Evolutionary conservation across 2,329 filamentous ascomycete genomes (phyloP).

Genomic region (Xylaria sp.): DNA sequence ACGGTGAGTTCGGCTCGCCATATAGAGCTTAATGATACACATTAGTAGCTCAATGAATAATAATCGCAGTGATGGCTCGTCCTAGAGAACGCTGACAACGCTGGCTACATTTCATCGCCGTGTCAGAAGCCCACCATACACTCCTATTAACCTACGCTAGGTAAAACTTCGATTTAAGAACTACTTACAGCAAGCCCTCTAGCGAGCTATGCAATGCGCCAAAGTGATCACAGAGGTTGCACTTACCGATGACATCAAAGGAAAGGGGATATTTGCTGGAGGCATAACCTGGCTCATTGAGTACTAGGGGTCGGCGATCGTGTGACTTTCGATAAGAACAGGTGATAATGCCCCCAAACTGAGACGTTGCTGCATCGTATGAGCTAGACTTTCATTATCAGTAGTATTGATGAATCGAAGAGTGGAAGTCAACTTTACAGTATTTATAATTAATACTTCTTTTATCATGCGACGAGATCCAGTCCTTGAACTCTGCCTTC

Average conservation of each 20-base stretch:
- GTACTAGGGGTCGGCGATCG: neutral
- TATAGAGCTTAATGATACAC: too few relatives aligned
- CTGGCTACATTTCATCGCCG: too few relatives aligned
- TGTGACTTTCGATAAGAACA: neutral
- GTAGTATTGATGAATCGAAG: neutral
- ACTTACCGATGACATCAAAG: neutral
- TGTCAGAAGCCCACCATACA: too few relatives aligned
- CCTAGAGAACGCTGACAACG: too few relatives aligned
- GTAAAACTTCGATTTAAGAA: too few relatives aligned
- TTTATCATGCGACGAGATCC: neutral
- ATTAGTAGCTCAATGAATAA: too few relatives aligned
- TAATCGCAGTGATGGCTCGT: too few relatives aligned
- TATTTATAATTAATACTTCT: neutral
- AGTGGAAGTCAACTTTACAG: too few relatives aligned
- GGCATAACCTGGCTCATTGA: neutral
- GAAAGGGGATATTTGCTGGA: neutral
- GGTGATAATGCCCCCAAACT: neutral
- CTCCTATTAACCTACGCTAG: too few relatives aligned
- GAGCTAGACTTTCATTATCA: neutral
- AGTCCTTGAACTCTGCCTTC: neutral
- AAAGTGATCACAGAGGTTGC: neutral
- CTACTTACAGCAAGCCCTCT: too few relatives aligned
- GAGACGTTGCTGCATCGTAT: neutral
- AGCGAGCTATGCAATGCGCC: neutral
- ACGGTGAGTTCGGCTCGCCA: too few relatives aligned